These are phyloP conservation scores for Saccharomycodes ludwigii DNA, from an alignment of 805 yeast species.

Conservation along the genomic window DNA sequence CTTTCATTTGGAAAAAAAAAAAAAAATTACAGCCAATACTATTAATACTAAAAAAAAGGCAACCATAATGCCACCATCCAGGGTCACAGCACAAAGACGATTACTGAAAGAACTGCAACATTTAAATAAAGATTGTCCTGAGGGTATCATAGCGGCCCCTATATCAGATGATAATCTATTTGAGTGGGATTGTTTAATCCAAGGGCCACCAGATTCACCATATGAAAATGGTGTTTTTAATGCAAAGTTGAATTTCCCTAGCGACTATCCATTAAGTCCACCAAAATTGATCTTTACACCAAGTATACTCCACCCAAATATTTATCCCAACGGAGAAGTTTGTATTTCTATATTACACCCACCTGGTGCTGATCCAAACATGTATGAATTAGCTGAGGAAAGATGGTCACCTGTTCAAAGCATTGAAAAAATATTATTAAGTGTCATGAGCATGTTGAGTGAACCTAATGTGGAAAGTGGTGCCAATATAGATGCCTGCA, in stretches of 20 bases:
- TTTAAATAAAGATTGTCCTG: constrained; percentile 76
- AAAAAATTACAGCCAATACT: no score
- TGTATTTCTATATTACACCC: constrained; percentile 92
- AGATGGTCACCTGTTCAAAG: constrained; percentile 98
- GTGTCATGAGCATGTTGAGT: constrained; percentile 93
- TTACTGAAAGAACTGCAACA: constrained; percentile 84
- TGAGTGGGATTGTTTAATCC: constrained; percentile 73
- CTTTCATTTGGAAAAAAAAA: no score
- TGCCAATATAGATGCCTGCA: constrained; percentile 71
- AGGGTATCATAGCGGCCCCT: constrained; percentile 94
- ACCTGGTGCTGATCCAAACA: constrained; percentile 95
- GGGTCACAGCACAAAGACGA: constrained; percentile 69
- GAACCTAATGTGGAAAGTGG: constrained; percentile 96
- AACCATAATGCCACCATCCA: constrained; percentile 21
- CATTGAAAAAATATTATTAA: constrained; percentile 86
- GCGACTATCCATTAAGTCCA: constrained; percentile 74
- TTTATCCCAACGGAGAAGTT: constrained; percentile 88
- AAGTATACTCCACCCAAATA: constrained; percentile 83
- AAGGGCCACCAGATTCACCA: constrained; percentile 76
- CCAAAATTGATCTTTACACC: constrained; percentile 68
- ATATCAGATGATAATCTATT: constrained; percentile 59
- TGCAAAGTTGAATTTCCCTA: constrained; percentile 59
- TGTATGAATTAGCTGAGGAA: constrained; percentile 91
- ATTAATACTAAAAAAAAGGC: no score
- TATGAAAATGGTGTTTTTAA: constrained; percentile 84